Evolutionary conservation across 768 basidiomycete genomes (phyloP).

Genomic region (Galerina sulciceps): DNA sequence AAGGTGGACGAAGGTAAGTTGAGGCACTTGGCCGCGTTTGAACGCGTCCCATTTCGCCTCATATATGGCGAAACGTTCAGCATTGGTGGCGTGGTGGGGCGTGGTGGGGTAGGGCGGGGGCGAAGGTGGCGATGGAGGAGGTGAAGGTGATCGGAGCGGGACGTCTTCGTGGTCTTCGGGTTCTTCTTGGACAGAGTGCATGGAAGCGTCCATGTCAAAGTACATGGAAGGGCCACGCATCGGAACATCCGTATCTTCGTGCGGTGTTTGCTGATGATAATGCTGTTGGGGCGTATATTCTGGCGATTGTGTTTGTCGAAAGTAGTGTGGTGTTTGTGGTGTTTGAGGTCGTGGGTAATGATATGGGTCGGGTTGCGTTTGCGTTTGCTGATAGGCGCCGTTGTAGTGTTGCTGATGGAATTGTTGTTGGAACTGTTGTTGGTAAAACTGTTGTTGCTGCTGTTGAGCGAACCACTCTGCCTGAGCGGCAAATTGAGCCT

Average conservation of each 20-base stretch:
- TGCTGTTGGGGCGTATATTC: background rate
- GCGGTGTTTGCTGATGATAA: background rate
- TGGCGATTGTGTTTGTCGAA: too few species aligned
- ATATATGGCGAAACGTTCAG: constrained; percentile 27
- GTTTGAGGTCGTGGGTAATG: background rate
- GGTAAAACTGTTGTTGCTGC: background rate
- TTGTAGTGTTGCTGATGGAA: too few species aligned
- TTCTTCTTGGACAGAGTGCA: background rate
- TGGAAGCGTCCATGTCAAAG: constrained; percentile 12
- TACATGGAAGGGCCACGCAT: constrained; percentile 10
- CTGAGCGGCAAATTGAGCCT: background rate
- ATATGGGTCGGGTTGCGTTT: background rate
- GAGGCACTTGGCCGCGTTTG: constrained; percentile 18
- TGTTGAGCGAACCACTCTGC: background rate
- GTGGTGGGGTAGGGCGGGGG: background rate
- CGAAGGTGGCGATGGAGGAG: background rate
- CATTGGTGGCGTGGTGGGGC: constrained; percentile 7
- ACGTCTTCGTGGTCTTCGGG: background rate
- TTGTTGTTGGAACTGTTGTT: background rate
- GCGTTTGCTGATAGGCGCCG: background rate
- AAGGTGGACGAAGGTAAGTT: constrained; percentile 33
- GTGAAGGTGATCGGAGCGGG: background rate
- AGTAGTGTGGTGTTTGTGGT: too few species aligned
- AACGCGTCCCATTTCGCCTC: constrained; percentile 42
- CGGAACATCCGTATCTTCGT: constrained; percentile 1